Percentiles rank a stretch among this genome's conserved stretches.
phyloP scores from a whole-genome alignment of 2,329 filamentous ascomycete species.

The Paracorniculantispora psalliotae region DNA sequence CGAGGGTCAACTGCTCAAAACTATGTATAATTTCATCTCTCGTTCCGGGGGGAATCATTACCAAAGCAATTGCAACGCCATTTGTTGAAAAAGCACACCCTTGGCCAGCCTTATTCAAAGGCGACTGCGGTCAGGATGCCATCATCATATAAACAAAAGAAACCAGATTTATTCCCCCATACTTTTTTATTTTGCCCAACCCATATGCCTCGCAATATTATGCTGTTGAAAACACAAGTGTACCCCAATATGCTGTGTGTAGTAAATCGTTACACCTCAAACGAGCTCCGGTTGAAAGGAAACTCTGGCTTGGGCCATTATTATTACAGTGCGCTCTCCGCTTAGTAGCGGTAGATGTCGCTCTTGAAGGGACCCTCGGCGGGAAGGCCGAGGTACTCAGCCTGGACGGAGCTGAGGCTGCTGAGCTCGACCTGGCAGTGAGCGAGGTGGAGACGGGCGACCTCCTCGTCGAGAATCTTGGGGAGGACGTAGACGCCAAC shows the following conservation, averaged over 20 bases:
- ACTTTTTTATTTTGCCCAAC: conserved; percentile 22
- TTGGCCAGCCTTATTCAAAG: conserved; percentile 10
- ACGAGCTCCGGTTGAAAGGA: conserved; percentile 34
- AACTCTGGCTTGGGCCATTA: conserved; percentile 25
- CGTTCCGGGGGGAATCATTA: conserved; percentile 30
- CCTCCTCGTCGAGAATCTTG: conserved; percentile 99
- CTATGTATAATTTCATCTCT: conserved; percentile 21
- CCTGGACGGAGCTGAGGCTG: conserved; percentile 78
- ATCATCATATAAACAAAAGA: conserved; percentile 17
- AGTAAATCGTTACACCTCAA: conserved; percentile 32
- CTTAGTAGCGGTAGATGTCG: conserved; percentile 62
- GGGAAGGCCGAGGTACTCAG: conserved; percentile 87
- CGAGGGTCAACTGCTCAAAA: conserved; percentile 2
- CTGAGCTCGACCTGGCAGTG: conserved; percentile 95
- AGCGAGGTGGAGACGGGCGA: conserved; percentile 85
- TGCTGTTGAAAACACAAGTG: conserved; percentile 42
- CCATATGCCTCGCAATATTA: conserved; percentile 37
- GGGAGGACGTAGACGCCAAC: conserved; percentile 93
- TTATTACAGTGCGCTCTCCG: conserved; percentile 24
- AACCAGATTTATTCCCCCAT: conserved; percentile 22
- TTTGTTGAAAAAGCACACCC: conserved; percentile 37
- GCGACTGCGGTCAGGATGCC: not conserved
- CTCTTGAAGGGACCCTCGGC: conserved; percentile 91
- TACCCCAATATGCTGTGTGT: conserved; percentile 28
- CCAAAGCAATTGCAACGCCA: conserved; percentile 32